Evolutionary conservation across 2,329 filamentous ascomycete species (phyloP), one percentile per base, ranked within the genome.

Genomic region (Ambrosiella beaveri): DNA sequence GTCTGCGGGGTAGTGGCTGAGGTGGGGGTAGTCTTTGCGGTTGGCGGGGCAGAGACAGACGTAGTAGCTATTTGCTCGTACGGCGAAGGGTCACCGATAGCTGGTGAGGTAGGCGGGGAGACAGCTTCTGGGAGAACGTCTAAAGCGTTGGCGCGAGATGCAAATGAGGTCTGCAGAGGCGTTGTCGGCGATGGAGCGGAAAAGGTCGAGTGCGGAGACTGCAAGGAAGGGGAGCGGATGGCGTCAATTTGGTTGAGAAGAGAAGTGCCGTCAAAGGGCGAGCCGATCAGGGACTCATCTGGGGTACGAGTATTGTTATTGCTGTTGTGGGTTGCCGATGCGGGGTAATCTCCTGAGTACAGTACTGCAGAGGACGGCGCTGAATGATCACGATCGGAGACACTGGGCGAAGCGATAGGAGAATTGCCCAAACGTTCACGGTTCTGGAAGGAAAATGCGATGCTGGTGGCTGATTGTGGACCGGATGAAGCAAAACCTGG

Each of bases 401-500:
- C 38, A 17, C 51, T 54, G 11, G 59, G 59, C 19, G 59, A 60
- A 8, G 59, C 57, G n/a, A 54, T 15, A 9, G 57, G 44, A 9
- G 59, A 51, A 11, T 55, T 52, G 12, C 13, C 35, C 3, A 55
- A 60, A 60, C 55, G 61, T 61, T 49, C 57, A 61, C 55, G 47
- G 51, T 41, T 57, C 54, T 58, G 61, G 38, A 59, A 56, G 5
- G 57, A 53, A 52, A 54, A 56, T 41, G 54, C 45, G 56, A 56
- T 59, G 63, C 64, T 63, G 54, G 63, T 57, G 50, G 63, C 61
- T 62, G 63, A 59, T 62, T 64, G 61, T 66, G 65, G 63, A 64
- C 44, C 61, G 60, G 53, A 62, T 61, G 41, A 65, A 61, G 38
- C 69, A 39, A 39, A 38, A 67, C 56, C 71, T 68, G 61, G 47